Evolutionary conservation across 73 alveolate species (phyloP), one percentile per base, ranked within the genome.

Genomic region (Stentor coeruleus): DNA sequence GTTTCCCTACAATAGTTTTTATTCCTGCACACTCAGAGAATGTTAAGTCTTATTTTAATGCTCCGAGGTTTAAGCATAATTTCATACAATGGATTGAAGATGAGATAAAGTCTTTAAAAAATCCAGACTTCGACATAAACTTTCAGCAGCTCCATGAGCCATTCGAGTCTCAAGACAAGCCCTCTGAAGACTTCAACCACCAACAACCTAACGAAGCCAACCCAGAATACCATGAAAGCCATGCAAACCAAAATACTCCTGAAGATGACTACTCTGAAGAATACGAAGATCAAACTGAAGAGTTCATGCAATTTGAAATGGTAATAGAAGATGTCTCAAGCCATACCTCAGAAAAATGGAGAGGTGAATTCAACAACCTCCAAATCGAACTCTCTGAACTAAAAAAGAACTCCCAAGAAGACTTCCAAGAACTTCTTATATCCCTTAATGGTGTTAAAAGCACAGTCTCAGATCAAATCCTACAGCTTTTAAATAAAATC

Each of bases 381-480:
- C n/a, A 40, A 26, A 66, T 66, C 37, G 39, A 66, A 66, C n/a
- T 66, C 14, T 37, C n/a, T 20, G 79, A 66, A 31, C 79, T 66
- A 14, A 66, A 26, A 26, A 66, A 66, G 39, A 11, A 20, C 33
- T 37, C 14, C n/a, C n/a, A 66, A 33, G 79, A 66, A 2, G n/a
- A 66, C 40, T 28, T 40, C 39, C 79, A 66, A 66, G 79, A 66
- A 66, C n/a, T 66, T 26, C 79, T 66, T 26, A 20, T 66, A 15
- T 15, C 37, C 37, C 11, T 31, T 2, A 20, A 26, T 31, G 37
- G 37, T 20, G 14, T 66, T 14, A 66, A 66, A 66, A 14, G n/a
- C 14, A 33, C 15, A 66, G n/a, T 66, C n/a, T 14, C n/a, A 26
- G 79, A 66, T 1, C 79, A 66, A 33, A 26, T 40, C 15, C 37